Conservation (phyloP, 2,329 filamentous ascomycete genomes). For the Nigrospora osmanthi region DNA sequence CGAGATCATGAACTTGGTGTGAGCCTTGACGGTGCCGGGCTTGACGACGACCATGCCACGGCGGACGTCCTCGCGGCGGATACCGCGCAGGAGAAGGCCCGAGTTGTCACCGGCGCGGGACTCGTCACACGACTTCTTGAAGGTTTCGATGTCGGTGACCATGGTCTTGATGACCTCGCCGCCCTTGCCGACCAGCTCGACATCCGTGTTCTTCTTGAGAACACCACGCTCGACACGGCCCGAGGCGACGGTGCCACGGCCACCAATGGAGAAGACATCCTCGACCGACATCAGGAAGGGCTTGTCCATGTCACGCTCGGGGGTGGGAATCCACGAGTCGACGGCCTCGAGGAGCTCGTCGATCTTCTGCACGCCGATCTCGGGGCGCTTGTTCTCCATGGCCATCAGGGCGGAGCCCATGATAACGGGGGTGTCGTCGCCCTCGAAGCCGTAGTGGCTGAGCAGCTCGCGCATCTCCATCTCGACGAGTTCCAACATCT, state of each 20-base stretch:
- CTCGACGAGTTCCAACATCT: conserved; percentile 99
- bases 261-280: conserved; percentile 82
- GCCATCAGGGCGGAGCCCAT: conserved; percentile 96
- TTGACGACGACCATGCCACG: conserved; percentile 91
- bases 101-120: conserved; percentile 97
- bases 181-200: conserved; percentile 90
- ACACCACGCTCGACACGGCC: conserved; percentile 94
- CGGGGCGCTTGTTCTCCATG: conserved; percentile 75
- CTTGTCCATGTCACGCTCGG: conserved; percentile 89
- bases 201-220: conserved; percentile 88
- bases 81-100: conserved; percentile 87
- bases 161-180: conserved; percentile 86
- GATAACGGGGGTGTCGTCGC: conserved; percentile 94
- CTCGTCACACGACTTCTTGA: conserved; percentile 99
- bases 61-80: conserved; percentile 89
- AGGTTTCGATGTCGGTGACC: conserved; percentile 99
- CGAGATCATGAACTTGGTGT: conserved; percentile 87
- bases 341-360: conserved; percentile 86
- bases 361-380: conserved; percentile 83
- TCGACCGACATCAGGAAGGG: conserved; percentile 99
- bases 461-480: conserved; percentile 99
- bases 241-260: conserved; percentile 93
- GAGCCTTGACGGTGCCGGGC: conserved; percentile 76
- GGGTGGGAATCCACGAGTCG: conserved; percentile 94
- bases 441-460: conserved; percentile 88